Percentiles rank a stretch among this genome's conserved stretches.
These are phyloP conservation scores for Akanthomyces uredinophilus DNA, from an alignment of 2,329 filamentous ascomycete species.

Conservation along the genomic window DNA sequence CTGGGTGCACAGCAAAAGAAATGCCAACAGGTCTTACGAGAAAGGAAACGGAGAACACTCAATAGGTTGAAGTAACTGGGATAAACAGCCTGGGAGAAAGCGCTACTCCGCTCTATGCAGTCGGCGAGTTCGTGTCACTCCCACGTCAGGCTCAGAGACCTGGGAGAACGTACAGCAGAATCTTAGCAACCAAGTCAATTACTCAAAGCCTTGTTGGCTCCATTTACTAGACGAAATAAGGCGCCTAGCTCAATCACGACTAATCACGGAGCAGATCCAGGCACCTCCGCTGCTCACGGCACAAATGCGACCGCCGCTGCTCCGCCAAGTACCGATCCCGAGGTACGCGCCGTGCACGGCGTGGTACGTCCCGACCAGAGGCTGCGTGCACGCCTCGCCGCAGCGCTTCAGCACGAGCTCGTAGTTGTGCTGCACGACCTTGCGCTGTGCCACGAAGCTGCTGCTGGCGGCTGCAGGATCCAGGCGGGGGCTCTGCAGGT, in stretches of 20 bases:
- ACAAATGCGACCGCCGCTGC: slow-evolving; percentile 1
- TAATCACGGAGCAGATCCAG: slow-evolving; percentile 7
- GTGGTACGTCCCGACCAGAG: slow-evolving; percentile 2
- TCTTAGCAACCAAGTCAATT: too few species aligned
- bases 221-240: not conserved
- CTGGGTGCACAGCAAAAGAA: not conserved
- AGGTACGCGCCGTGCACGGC: not conserved
- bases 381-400: not conserved
- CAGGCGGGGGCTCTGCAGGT: not conserved
- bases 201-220: not conserved
- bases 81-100: too few species aligned
- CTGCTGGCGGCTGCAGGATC: not conserved
- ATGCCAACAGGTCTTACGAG: too few species aligned
- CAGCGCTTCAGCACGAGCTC: not conserved
- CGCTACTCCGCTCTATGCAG: too few species aligned
- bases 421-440: not conserved
- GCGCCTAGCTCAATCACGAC: not conserved
- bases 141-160: too few species aligned
- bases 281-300: not conserved
- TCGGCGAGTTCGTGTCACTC: too few species aligned
- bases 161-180: not conserved
- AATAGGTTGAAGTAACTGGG: too few species aligned
- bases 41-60: too few species aligned
- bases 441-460: not conserved
- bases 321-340: slow-evolving; percentile 3